A percentile compares a stretch with the other conserved stretches of the same genome.
Evolutionary conservation across 2,329 filamentous ascomycete species (phyloP).

Genomic region (Neonectria sp.): DNA sequence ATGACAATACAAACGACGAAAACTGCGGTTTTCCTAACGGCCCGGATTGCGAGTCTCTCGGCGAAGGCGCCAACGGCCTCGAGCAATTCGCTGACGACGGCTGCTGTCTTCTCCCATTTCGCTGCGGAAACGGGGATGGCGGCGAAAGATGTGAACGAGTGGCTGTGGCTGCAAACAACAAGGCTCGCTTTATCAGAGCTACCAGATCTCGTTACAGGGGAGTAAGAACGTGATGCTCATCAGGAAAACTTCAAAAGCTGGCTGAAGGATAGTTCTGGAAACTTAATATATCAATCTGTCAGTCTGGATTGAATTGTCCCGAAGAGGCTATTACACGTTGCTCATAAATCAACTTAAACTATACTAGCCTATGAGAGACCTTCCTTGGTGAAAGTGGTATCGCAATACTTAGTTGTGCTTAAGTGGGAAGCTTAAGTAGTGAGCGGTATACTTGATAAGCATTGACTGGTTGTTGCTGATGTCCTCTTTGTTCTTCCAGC

Average conservation of each 20-base stretch:
- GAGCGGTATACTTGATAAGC: too few species aligned
- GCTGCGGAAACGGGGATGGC: slow-evolving; percentile 24
- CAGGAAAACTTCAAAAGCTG: neutral
- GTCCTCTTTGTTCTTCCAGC: too few species aligned
- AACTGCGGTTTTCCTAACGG: slow-evolving; percentile 25
- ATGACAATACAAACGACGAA: neutral
- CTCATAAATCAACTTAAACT: too few species aligned
- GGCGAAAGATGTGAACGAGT: slow-evolving; percentile 23
- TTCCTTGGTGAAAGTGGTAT: too few species aligned
- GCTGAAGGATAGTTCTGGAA: neutral
- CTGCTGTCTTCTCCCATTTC: slow-evolving; percentile 21
- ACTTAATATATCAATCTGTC: too few species aligned
- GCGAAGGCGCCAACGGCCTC: slow-evolving; percentile 18
- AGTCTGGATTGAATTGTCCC: too few species aligned
- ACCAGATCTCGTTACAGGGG: neutral
- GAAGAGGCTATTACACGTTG: too few species aligned
- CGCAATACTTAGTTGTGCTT: too few species aligned
- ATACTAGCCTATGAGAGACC: too few species aligned
- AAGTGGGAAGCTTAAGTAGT: too few species aligned
- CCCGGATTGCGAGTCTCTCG: slow-evolving; percentile 21
- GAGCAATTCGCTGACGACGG: slow-evolving; percentile 26
- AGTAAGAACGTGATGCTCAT: neutral
- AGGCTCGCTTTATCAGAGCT: neutral
- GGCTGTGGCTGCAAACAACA: neutral
- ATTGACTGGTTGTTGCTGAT: too few species aligned